Base-by-base conservation (phyloP, 75 land plant genomes). In the Pseudotsuga menziesii region DNA sequence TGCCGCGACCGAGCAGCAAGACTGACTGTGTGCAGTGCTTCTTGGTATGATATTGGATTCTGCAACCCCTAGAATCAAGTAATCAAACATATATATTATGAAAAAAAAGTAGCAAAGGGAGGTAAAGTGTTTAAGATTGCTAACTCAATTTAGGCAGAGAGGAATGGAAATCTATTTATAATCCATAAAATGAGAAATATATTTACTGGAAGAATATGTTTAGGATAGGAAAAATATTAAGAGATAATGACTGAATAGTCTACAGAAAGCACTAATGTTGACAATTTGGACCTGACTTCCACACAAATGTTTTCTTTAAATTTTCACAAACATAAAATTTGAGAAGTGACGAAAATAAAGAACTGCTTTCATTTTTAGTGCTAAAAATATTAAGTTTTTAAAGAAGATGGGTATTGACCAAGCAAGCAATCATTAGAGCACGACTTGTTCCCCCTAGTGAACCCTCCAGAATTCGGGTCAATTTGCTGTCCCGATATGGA, bases 401-500 rank as follows among this genome's bases (percentile, higher is more conserved):
- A n/a, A 69, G 77, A 61, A 22, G 16, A 71, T n/a, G 23, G 36
- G 59, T 58, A 20, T 79, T 78, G 81, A 96, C 98, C 90, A 96
- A 72, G 60, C 98, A 96, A 57, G 97, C 94, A 36, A 96, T 87
- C 97, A 96, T 93, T 58, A 93, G 56, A 52, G 97, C 88, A 35
- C 85, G 89, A 72, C 94, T 96, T 1, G 81, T 82, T 44, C 98
- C 97, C 29, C 98, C 98, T 72, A 96, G 85, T 39, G 98, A 96
- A 67, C 93, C 98, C 83, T 93, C 97, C 75, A 96, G 72, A 56
- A 96, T 96, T 2, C 98, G 85, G 2, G 98, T 96, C 79, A 96
- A 77, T 75, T 96, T 96, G 91, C 97, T 93, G 58, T 93, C 98
- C 60, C 98, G 78, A 58, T 96, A 93, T 5, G 97, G 98, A 2